Evolutionary conservation across 2,329 filamentous ascomycete genomes (phyloP).

Genomic region (Alternaria sp.): DNA sequence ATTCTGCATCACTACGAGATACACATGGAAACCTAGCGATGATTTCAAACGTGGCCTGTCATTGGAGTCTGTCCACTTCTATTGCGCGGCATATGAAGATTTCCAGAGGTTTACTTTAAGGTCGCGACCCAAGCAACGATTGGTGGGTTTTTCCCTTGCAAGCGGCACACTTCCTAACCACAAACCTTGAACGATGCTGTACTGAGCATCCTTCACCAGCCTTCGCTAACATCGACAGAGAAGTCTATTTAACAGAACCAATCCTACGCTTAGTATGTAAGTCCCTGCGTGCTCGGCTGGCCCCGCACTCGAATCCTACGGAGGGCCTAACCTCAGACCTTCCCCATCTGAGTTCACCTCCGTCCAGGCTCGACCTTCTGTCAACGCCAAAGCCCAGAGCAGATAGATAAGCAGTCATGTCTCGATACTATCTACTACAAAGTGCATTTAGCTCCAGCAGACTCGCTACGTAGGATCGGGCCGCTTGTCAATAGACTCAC

Average conservation of each 20-base stretch:
- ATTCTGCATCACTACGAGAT: not conserved
- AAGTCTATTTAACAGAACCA: not conserved
- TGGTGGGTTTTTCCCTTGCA: not conserved
- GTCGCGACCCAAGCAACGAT: not conserved
- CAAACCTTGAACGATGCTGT: not conserved
- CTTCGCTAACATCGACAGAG: not conserved
- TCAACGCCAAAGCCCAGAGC: not conserved
- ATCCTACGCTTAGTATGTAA: not conserved
- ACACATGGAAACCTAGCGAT: not conserved
- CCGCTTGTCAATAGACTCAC: not conserved
- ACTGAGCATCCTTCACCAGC: not conserved
- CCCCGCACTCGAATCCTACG: not conserved
- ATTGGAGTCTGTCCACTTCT: not conserved
- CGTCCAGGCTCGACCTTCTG: not conserved
- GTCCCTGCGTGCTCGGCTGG: not conserved
- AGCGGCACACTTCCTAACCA: not conserved
- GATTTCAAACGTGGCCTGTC: not conserved
- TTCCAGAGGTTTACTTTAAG: not conserved
- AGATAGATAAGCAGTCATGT: not conserved
- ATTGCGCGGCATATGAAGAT: not conserved
- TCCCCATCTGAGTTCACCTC: not conserved
- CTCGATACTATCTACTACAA: not conserved
- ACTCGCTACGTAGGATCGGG: not conserved
- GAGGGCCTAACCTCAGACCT: not conserved
- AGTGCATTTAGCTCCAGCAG: not conserved